Evolutionary conservation across 257 asterid genomes (phyloP).

Genomic region (Solanum sejunctum): DNA sequence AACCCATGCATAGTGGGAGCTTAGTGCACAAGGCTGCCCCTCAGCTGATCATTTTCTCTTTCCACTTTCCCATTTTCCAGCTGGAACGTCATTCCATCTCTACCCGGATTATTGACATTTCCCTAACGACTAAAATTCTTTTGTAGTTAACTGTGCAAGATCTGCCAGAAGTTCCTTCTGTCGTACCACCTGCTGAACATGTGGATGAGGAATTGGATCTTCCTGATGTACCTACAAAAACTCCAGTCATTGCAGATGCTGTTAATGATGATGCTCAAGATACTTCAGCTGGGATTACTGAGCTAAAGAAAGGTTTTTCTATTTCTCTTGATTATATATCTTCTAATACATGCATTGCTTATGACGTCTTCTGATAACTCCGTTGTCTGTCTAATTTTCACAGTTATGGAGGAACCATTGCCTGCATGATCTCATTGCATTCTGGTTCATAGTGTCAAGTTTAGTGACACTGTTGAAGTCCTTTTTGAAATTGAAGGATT

Average conservation of each 20-base stretch:
- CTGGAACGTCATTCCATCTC: background rate
- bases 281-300: conserved; percentile 22
- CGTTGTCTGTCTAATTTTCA: background rate
- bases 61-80: background rate
- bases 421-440: conserved; percentile 31
- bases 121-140: background rate
- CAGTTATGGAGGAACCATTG: conserved; percentile 79
- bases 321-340: background rate
- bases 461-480: background rate
- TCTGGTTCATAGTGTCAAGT: background rate
- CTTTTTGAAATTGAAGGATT: background rate
- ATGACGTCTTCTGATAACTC: background rate
- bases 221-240: conserved; percentile 70
- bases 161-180: conserved; percentile 56
- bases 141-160: conserved; percentile 46
- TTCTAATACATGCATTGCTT: background rate
- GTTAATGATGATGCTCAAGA: background rate
- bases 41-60: background rate
- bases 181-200: conserved; percentile 20
- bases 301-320: conserved; percentile 38
- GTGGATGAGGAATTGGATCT: conserved; percentile 55
- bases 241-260: conserved; percentile 28
- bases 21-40: too few species aligned
- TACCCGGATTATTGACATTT: background rate
- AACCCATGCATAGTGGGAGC: too few species aligned